A percentile compares a stretch with the other conserved stretches of the same genome.
These are phyloP conservation scores for Exsudoporus frostii DNA, from an alignment of 768 basidiomycete species.

Conservation along the genomic window DNA sequence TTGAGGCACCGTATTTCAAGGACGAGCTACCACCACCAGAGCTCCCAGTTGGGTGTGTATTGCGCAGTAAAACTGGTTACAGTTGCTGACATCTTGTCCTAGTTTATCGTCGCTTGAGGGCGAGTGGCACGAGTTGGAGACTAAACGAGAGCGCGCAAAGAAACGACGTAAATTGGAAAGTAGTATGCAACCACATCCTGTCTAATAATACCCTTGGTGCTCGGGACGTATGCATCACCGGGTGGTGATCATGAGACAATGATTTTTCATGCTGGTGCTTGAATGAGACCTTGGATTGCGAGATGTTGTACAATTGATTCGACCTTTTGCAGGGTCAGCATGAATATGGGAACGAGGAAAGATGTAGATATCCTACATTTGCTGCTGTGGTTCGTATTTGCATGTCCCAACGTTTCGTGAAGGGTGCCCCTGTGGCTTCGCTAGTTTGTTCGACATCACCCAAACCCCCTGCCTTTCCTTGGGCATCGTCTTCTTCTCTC, in stretches of 20 bases:
- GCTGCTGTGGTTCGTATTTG: constrained; percentile 87
- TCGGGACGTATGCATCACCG: constrained; percentile 15
- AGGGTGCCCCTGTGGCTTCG: constrained; percentile 84
- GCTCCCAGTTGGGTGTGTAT: constrained; percentile 73
- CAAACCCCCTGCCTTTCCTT: constrained; percentile 91
- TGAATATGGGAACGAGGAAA: not conserved
- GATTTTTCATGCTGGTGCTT: constrained; percentile 21
- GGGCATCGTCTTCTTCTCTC: constrained; percentile 85
- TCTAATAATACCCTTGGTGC: constrained; percentile 27
- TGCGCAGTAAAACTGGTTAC: not conserved
- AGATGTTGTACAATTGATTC: constrained; percentile 86
- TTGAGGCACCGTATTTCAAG: constrained; percentile 81
- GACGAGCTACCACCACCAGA: constrained; percentile 72
- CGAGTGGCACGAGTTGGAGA: constrained; percentile 98
- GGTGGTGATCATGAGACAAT: constrained; percentile 8
- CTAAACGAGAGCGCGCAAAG: constrained; percentile 86
- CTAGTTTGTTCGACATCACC: constrained; percentile 83
- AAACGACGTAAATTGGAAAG: constrained; percentile 67
- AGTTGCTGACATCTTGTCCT: constrained; percentile 2
- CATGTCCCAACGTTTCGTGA: constrained; percentile 95
- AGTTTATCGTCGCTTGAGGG: constrained; percentile 82
- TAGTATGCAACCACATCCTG: constrained; percentile 36
- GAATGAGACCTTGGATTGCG: constrained; percentile 67
- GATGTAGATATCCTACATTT: constrained; percentile 51
- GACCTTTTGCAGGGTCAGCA: constrained; percentile 45